A percentile compares a stretch with the other conserved stretches of the same genome.
These are phyloP conservation scores for Posidonia oceanica DNA, from an alignment of 116 monocot genomes.

Conservation along the genomic window DNA sequence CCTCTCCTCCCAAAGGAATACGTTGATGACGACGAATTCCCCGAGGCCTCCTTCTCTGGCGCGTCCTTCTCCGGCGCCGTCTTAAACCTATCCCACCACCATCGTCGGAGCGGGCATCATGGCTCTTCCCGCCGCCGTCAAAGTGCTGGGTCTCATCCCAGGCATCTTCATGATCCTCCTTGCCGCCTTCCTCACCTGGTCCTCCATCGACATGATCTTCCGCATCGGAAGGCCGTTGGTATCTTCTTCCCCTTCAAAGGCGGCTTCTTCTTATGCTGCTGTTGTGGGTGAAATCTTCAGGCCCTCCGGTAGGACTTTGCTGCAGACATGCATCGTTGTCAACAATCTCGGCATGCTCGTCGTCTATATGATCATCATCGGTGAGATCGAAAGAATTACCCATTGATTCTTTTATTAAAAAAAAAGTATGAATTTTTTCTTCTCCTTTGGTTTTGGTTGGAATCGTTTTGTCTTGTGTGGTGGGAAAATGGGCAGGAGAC, in stretches of 20 bases:
- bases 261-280: constrained; percentile 23
- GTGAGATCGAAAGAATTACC: constrained; percentile 11
- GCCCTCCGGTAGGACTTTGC: constrained; percentile 18
- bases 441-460: neutral
- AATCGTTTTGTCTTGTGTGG: neutral
- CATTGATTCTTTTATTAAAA: neutral
- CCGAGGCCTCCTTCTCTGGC: constrained; percentile 5
- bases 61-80: constrained; percentile 32
- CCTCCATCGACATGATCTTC: constrained; percentile 39
- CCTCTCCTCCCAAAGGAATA: constrained; percentile 1
- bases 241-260: constrained; percentile 8
- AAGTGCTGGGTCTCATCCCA: constrained; percentile 24
- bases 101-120: constrained; percentile 53
- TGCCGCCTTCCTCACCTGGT: constrained; percentile 16
- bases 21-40: constrained; percentile 28
- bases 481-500: constrained; percentile 25
- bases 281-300: constrained; percentile 55
- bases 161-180: constrained; percentile 19
- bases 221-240: constrained; percentile 15
- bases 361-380: constrained; percentile 88
- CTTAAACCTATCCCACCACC: constrained; percentile 38
- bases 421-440: neutral
- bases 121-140: constrained; percentile 41
- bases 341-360: constrained; percentile 60
- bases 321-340: constrained; percentile 44